These are phyloP conservation scores for Catenaria anguillulae DNA, from an alignment of 371 early-diverging fungal species.

Conservation along the genomic window DNA sequence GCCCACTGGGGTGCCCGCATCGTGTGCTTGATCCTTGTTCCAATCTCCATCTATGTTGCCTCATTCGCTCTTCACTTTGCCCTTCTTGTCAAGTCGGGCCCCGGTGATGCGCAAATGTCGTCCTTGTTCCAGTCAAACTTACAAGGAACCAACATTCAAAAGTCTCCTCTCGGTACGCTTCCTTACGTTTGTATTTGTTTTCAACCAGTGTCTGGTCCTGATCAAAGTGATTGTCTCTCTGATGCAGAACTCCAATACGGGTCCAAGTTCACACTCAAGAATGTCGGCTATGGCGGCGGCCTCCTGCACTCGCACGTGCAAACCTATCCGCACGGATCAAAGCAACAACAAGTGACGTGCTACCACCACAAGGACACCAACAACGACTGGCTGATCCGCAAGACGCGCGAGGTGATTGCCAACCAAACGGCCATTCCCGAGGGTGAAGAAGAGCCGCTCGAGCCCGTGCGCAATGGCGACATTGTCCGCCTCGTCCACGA, in stretches of 20 bases:
- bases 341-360: slow-evolving; percentile 96
- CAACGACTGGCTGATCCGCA: slow-evolving; percentile 76
- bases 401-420: slow-evolving; percentile 14
- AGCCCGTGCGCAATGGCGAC: slow-evolving; percentile 62
- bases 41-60: slow-evolving; percentile 73
- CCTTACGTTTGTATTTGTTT: neutral
- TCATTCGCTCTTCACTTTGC: slow-evolving; percentile 85
- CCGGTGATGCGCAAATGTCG: slow-evolving; percentile 97
- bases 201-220: no score
- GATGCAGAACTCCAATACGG: slow-evolving; percentile 94
- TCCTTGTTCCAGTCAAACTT: slow-evolving; percentile 93
- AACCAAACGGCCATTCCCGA: slow-evolving; percentile 18
- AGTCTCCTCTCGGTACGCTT: slow-evolving; percentile 62
- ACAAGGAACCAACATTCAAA: slow-evolving; percentile 58
- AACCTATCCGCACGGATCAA: slow-evolving; percentile 80
- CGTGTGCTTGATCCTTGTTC: slow-evolving; percentile 70
- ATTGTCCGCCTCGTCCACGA: slow-evolving; percentile 68
- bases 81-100: slow-evolving; percentile 69
- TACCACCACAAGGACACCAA: slow-evolving; percentile 96
- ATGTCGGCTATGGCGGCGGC: slow-evolving; percentile 78
- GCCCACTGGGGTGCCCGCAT: slow-evolving; percentile 67
- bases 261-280: slow-evolving; percentile 79
- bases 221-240: no score
- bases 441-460: slow-evolving; percentile 15
- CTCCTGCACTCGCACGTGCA: slow-evolving; percentile 96